These are phyloP conservation scores for Jatropha podagrica DNA, from an alignment of 441 rosid genomes.

Conservation along the genomic window DNA sequence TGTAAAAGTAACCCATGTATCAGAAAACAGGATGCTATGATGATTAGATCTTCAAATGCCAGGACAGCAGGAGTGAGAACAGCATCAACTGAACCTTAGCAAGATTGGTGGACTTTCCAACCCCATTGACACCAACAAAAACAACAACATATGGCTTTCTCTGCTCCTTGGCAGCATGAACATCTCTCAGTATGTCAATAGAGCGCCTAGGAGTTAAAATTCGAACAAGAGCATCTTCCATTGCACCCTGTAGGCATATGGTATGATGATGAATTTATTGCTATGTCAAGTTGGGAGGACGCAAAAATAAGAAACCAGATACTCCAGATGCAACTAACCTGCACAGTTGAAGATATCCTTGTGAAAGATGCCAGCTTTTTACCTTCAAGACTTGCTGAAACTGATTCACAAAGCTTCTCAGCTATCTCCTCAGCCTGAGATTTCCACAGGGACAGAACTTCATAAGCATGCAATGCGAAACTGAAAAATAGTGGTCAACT, in stretches of 20 bases:
- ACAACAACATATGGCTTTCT: conserved; percentile 89
- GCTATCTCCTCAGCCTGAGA: conserved; percentile 97
- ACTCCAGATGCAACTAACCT: conserved; percentile 43
- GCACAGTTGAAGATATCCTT: conserved; percentile 92
- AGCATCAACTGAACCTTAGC: conserved; percentile 61
- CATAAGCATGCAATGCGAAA: neutral
- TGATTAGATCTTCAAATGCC: neutral
- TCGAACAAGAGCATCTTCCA: conserved; percentile 96
- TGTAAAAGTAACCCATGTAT: neutral
- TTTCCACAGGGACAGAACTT: conserved; percentile 17
- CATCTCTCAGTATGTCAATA: conserved; percentile 91
- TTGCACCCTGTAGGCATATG: conserved; percentile 66
- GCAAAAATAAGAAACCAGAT: neutral
- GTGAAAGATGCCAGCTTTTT: conserved; percentile 95
- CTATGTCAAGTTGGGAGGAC: conserved; percentile 2
- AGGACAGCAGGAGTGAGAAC: neutral
- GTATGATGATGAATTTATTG: neutral
- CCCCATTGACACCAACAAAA: conserved; percentile 98
- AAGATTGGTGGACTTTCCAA: conserved; percentile 95
- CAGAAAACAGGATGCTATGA: neutral
- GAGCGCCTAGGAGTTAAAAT: conserved; percentile 96
- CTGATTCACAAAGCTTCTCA: conserved; percentile 97
- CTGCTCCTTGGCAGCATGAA: conserved; percentile 88
- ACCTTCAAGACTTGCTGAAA: conserved; percentile 92
- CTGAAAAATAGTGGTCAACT: neutral